Percentiles rank a stretch among this genome's conserved stretches.
Evolutionary conservation across 2,329 filamentous ascomycete genomes (phyloP).

Genomic region (Escovopsis weberi): DNA sequence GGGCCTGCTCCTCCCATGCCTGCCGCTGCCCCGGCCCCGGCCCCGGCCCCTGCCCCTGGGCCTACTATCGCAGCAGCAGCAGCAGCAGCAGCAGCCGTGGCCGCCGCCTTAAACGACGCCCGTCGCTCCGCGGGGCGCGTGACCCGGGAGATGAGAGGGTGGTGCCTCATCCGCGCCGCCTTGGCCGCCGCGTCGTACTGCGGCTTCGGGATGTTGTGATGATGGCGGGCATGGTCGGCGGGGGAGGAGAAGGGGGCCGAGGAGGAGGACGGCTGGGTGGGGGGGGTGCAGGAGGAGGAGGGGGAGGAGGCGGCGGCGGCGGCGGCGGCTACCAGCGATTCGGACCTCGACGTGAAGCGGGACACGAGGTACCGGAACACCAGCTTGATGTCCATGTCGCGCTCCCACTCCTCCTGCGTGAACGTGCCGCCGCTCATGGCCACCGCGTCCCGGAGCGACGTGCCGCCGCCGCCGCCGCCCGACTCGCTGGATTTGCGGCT

Average conservation of each 20-base stretch:
- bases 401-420: slow-evolving; percentile 80
- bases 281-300: too few species aligned
- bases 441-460: slow-evolving; percentile 9
- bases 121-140: slow-evolving; percentile 37
- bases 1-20: too few species aligned
- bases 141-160: slow-evolving; percentile 58
- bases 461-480: slow-evolving; percentile 4
- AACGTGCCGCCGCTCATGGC: slow-evolving; percentile 22
- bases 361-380: slow-evolving; percentile 78
- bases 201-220: slow-evolving; percentile 27
- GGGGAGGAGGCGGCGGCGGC: not conserved
- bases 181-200: slow-evolving; percentile 62
- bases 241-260: too few species aligned
- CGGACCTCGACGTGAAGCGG: slow-evolving; percentile 47
- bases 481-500: slow-evolving; percentile 13
- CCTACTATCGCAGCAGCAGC: too few species aligned
- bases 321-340: slow-evolving; percentile 6
- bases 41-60: slow-evolving; percentile 29
- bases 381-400: slow-evolving; percentile 77
- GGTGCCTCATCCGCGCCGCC: slow-evolving; percentile 74
- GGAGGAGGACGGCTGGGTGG: too few species aligned
- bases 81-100: slow-evolving; percentile 24
- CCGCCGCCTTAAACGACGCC: slow-evolving; percentile 36
- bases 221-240: not conserved
- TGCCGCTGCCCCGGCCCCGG: slow-evolving; percentile 33